These are phyloP conservation scores for Diaporthe caulivora DNA, from an alignment of 2,329 filamentous ascomycete genomes.

Conservation along the genomic window DNA sequence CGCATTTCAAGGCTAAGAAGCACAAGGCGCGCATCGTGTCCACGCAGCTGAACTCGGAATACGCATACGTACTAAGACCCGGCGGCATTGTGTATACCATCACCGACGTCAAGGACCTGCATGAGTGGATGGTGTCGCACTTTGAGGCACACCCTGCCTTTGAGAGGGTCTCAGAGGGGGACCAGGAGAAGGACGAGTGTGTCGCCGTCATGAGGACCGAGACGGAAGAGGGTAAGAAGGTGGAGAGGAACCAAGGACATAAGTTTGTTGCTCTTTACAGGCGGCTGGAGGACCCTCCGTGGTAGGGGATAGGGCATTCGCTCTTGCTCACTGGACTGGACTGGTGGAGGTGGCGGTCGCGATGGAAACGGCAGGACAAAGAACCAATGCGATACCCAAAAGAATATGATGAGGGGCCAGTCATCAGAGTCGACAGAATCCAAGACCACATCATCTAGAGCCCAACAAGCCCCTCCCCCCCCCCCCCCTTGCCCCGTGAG, in stretches of 20 bases:
- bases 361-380: slow-evolving; percentile 10
- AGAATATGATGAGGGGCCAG: neutral
- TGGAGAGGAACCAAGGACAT: slow-evolving; percentile 86
- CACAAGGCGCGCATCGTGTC: slow-evolving; percentile 97
- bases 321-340: too few species aligned
- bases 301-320: slow-evolving; percentile 59
- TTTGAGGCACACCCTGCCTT: slow-evolving; percentile 84
- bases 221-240: slow-evolving; percentile 98
- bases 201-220: slow-evolving; percentile 82
- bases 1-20: slow-evolving; percentile 97
- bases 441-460: neutral
- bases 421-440: neutral
- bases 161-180: slow-evolving; percentile 77
- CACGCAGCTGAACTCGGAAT: slow-evolving; percentile 88
- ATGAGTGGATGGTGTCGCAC: slow-evolving; percentile 92
- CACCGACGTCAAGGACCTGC: slow-evolving; percentile 94
- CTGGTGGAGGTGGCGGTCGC: neutral
- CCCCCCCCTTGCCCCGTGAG: neutral
- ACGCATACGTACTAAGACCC: slow-evolving; percentile 86
- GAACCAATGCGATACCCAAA: slow-evolving; percentile 15
- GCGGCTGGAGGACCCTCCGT: slow-evolving; percentile 82
- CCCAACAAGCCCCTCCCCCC: too few species aligned
- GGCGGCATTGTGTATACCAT: slow-evolving; percentile 95
- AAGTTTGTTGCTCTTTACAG: slow-evolving; percentile 94
- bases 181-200: slow-evolving; percentile 77